phyloP scores from a whole-genome alignment of 176 grass and related monocot genomes.

The Aechmea fasciata region DNA sequence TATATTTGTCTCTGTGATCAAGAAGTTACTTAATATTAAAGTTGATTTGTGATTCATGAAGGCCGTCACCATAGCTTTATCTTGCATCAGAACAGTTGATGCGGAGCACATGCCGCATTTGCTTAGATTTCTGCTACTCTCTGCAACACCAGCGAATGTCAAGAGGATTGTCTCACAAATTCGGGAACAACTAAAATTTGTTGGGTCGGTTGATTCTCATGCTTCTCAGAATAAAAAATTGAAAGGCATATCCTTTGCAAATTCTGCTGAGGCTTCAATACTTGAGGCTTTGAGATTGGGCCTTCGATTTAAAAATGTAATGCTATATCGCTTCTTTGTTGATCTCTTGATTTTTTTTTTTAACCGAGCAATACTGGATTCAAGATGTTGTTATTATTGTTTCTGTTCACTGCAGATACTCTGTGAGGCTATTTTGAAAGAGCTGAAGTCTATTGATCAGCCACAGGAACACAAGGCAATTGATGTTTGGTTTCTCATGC shows the following conservation, averaged over 20 bases:
- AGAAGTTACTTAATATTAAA: no score
- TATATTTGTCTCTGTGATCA: no score
- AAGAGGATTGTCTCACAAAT: slow-evolving; percentile 76
- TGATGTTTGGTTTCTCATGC: slow-evolving; percentile 85
- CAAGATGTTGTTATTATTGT: slow-evolving; percentile 13
- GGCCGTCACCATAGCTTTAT: slow-evolving; percentile 77
- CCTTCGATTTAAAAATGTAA: slow-evolving; percentile 80
- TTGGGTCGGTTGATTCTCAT: slow-evolving; percentile 38
- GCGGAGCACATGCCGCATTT: slow-evolving; percentile 68
- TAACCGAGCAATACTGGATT: not conserved
- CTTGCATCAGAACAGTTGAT: slow-evolving; percentile 71
- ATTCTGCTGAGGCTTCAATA: slow-evolving; percentile 55
- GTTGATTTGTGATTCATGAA: slow-evolving; percentile 29
- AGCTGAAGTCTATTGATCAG: slow-evolving; percentile 58
- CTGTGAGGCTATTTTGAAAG: slow-evolving; percentile 64
- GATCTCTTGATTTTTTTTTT: no score
- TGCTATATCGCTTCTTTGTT: no score
- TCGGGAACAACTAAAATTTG: slow-evolving; percentile 74
- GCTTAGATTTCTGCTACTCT: slow-evolving; percentile 73
- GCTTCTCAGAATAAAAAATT: slow-evolving; percentile 61
- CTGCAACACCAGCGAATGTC: slow-evolving; percentile 58
- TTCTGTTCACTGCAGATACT: slow-evolving; percentile 46
- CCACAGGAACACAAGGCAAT: slow-evolving; percentile 62
- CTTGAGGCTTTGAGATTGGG: slow-evolving; percentile 66
- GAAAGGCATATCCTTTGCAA: slow-evolving; percentile 57